Conservation (phyloP, 331 rosid genomes). For the Cydonia oblonga region DNA sequence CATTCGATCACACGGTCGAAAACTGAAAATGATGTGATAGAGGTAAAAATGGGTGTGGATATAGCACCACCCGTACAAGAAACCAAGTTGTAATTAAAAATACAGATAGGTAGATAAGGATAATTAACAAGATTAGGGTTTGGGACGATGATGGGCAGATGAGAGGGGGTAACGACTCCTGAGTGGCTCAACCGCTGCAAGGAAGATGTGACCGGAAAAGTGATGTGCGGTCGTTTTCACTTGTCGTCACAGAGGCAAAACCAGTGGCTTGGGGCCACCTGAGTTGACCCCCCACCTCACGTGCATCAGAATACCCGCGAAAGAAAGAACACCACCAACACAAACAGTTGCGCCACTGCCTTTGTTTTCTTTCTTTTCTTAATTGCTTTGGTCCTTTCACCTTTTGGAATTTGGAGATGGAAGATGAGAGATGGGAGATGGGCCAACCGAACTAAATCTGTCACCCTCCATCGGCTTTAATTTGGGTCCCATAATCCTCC, state of each 20-base stretch:
- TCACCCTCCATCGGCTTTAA: neutral
- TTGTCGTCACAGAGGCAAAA: constrained; percentile 6
- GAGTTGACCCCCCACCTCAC: constrained; percentile 37
- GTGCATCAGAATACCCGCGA: constrained; percentile 16
- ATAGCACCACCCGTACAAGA: neutral
- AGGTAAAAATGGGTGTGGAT: too few relatives aligned
- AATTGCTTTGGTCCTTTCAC: neutral
- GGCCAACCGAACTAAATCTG: neutral
- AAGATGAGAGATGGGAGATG: neutral
- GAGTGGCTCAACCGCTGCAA: neutral
- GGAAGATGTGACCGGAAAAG: constrained; percentile 14
- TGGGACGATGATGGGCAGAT: neutral
- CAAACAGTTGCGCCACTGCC: neutral
- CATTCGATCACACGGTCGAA: too few relatives aligned
- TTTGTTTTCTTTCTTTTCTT: neutral
- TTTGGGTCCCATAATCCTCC: neutral
- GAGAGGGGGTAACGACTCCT: neutral
- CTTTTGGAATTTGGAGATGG: neutral
- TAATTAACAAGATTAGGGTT: neutral
- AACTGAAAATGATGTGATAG: too few relatives aligned
- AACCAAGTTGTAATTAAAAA: neutral
- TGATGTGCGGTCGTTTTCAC: constrained; percentile 19
- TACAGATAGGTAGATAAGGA: too few relatives aligned
- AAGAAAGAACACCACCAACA: neutral
- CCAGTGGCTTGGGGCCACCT: constrained; percentile 27